Conservation (phyloP, 768 basidiomycete species). For the Boletus tomentosulus region DNA sequence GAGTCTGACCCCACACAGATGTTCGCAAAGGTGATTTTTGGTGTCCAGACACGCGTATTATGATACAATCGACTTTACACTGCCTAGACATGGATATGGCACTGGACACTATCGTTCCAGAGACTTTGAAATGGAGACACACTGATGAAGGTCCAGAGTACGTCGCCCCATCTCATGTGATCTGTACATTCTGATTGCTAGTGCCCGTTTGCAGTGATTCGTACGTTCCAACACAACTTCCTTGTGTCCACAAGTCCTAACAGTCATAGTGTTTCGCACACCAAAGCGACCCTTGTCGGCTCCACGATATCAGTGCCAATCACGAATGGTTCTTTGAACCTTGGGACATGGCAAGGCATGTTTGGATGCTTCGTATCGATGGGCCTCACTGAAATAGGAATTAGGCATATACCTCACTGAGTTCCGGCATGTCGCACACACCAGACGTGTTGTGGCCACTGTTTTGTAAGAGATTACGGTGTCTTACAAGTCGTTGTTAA, state of each 20-base stretch:
- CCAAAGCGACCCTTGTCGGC: slow-evolving; percentile 84
- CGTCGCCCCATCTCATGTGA: slow-evolving; percentile 7
- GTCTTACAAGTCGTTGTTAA: neutral
- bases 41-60: neutral
- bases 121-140: slow-evolving; percentile 76
- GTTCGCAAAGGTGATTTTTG: slow-evolving; percentile 40
- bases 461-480: slow-evolving; percentile 52
- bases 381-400: slow-evolving; percentile 1
- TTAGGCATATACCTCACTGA: slow-evolving; percentile 84
- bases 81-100: slow-evolving; percentile 90
- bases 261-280: slow-evolving; percentile 72
- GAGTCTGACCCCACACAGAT: slow-evolving; percentile 28
- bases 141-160: slow-evolving; percentile 92
- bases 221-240: slow-evolving; percentile 38
- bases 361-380: slow-evolving; percentile 1
- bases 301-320: slow-evolving; percentile 81
- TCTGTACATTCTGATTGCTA: neutral
- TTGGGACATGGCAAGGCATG: slow-evolving; percentile 92
- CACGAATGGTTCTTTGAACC: slow-evolving; percentile 66
- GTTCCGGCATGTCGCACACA: slow-evolving; percentile 67
- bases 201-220: slow-evolving; percentile 54
- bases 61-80: slow-evolving; percentile 29
- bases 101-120: slow-evolving; percentile 83
- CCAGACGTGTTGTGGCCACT: slow-evolving; percentile 73
- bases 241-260: neutral